Base-by-base conservation (phyloP, 176 grass and related monocot species). In the Rhipidocladum racemiflorum region DNA sequence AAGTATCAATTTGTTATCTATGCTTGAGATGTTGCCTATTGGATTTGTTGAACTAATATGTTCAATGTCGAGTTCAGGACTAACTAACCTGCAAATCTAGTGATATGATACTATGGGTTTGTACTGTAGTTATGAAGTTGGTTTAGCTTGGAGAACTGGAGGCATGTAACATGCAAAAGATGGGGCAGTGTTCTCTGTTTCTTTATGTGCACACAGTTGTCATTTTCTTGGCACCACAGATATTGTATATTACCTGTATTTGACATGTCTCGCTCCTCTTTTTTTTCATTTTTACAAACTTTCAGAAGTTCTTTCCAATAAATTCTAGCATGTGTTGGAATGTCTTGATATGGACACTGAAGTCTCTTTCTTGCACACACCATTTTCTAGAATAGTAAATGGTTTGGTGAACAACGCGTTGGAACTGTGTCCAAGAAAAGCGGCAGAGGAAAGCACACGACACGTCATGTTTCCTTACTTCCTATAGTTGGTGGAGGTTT, bases 381-480 rank as follows among this genome's bases (percentile, higher is more conserved):
- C 23, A 9, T 81, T 63, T 71, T 80, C 43, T 81, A 97, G 90
- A 92, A 82, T 85, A 91, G 92, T 73, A 97, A 94, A 85, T 97
- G 95, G 95, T 92, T 95, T 71, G 95, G 95, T 76, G 95, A 95
- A 83, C 95, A 98, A 48, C 90, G 92, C 59, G 90, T 98, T 73
- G 95, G 95, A 61, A 88, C 90, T 34, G 95, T 98, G 42, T 98
- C 95, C 35, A 98, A 93, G 70, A 96, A 86, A 86, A 94, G 92
- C 25, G 95, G 95, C 72, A 98, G 84, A 90, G 95, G 95, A 78
- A 98, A 95, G 63, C 95, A 98, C 82, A 98, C 90, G 34, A 98
- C 95, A 70, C 81, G 95, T 32, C 95, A 95, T 84, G 95, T 98
- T 77, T 98, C 95, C 18, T 81, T 98, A 55, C 95, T 98, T 78